Conservation (phyloP, 2,329 filamentous ascomycete genomes). For the Colletotrichum sp. region DNA sequence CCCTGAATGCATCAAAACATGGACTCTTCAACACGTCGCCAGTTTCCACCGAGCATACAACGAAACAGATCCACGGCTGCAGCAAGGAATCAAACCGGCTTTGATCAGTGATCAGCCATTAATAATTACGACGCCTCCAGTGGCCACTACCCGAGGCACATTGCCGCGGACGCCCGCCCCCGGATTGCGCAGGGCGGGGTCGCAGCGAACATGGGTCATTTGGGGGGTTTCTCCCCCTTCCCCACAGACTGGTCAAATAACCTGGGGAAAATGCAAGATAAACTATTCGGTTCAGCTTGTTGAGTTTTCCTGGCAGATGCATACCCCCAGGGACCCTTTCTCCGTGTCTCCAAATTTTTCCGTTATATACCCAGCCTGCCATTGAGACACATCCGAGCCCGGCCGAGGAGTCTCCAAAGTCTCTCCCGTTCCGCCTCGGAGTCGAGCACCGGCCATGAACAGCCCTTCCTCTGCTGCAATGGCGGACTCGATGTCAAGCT, state of each 20-base stretch:
- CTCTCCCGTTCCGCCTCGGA: background rate
- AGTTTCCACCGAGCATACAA: background rate
- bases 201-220: background rate
- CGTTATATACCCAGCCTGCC: constrained; percentile 1
- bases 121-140: background rate
- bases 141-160: background rate
- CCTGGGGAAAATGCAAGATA: background rate
- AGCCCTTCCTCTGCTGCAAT: background rate
- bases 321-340: background rate
- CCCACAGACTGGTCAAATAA: background rate
- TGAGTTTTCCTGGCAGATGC: background rate
- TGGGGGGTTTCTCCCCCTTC: background rate
- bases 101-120: background rate
- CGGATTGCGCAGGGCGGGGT: constrained; percentile 1
- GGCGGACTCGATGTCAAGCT: background rate
- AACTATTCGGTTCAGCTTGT: background rate
- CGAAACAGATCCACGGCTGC: background rate
- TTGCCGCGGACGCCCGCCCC: constrained; percentile 6
- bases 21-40: background rate
- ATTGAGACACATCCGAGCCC: background rate
- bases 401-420: background rate
- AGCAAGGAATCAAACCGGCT: background rate
- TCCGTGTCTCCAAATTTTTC: background rate
- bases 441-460: background rate
- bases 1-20: background rate